Base-by-base conservation (phyloP, 768 basidiomycete species). In the Suillus cothurnatus region DNA sequence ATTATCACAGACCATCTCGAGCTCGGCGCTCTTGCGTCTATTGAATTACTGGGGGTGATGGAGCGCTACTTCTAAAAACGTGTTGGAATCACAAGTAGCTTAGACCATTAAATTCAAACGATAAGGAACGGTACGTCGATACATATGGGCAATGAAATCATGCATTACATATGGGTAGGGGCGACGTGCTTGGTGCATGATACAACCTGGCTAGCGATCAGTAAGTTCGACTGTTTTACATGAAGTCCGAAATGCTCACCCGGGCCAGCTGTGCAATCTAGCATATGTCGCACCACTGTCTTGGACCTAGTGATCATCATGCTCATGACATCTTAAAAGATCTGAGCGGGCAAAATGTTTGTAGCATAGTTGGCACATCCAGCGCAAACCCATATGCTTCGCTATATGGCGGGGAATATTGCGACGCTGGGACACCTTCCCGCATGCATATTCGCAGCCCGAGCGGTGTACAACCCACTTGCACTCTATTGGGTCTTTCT, bases 321-420 rank as follows among this genome's bases (percentile, higher is more conserved):
- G 62, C 14, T 74, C 17, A n/a, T 74, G 74, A 2, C 39, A 23
- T 1, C 3, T 60, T 60, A 62, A 52, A 61, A 36, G 74, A 45
- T 76, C 73, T 53, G 47, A 28, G 4, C 73, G 74, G 12, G 72
- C 74, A 61, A 74, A 74, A 11, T 64, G 49, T 28, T 53, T 72
- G 1, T n/a, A 38, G 57, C 74, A 74, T 15, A 61, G 5, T 8
- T 28, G 55, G 47, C 74, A 74, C 4, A 34, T 14, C 53, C 61
- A 61, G 32, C 71, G 73, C 15, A 61, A 5, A 0, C n/a, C 59
- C 21, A 70, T 70, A 43, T 76, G 73, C 1, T 41, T 69, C 7
- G 70, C 69, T 0, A 61, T 58, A 17, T 74, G 74, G 1, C 73
- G 57, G 31, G 73, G 31, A 14, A 72, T 49, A 28, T 32, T 67